A percentile compares a stretch with the other conserved stretches of the same genome.
phyloP scores from a whole-genome alignment of 331 rosid genomes.

The Acacia concinna region DNA sequence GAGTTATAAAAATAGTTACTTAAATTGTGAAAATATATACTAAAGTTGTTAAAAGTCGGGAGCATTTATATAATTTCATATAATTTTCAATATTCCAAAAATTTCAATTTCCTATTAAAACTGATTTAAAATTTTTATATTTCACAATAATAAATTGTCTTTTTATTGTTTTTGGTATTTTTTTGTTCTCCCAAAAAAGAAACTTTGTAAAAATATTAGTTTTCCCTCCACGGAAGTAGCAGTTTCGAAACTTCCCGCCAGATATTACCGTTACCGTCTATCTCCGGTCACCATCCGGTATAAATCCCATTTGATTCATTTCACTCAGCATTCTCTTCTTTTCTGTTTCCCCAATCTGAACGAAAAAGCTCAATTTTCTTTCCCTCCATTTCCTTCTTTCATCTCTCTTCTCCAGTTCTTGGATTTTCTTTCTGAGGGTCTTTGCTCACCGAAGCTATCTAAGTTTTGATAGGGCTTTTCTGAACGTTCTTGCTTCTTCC shows the following conservation, averaged over 20 bases:
- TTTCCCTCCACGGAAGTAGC: neutral
- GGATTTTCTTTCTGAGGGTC: neutral
- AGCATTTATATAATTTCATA: too few relatives aligned
- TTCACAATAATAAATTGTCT: too few relatives aligned
- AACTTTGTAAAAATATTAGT: neutral
- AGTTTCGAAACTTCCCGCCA: slow-evolving; percentile 15
- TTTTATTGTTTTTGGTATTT: too few relatives aligned
- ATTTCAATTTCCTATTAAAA: too few relatives aligned
- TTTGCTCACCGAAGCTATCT: neutral
- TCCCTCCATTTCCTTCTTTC: neutral
- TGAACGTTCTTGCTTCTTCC: neutral
- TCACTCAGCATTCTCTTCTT: neutral
- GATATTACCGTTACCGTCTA: neutral
- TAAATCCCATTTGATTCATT: neutral
- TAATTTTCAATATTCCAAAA: too few relatives aligned
- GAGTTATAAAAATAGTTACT: too few relatives aligned
- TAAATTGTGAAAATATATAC: too few relatives aligned
- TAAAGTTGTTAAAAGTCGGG: too few relatives aligned
- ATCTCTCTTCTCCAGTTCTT: neutral
- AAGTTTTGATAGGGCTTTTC: too few relatives aligned
- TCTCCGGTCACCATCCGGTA: slow-evolving; percentile 1
- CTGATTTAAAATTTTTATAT: too few relatives aligned
- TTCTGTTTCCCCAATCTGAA: neutral
- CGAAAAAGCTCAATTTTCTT: neutral
- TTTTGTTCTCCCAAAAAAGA: too few relatives aligned